Percentiles rank a stretch among this genome's conserved stretches.
Evolutionary conservation across 345 rosid genomes (phyloP).

Genomic region (Leavenworthia alabamica): DNA sequence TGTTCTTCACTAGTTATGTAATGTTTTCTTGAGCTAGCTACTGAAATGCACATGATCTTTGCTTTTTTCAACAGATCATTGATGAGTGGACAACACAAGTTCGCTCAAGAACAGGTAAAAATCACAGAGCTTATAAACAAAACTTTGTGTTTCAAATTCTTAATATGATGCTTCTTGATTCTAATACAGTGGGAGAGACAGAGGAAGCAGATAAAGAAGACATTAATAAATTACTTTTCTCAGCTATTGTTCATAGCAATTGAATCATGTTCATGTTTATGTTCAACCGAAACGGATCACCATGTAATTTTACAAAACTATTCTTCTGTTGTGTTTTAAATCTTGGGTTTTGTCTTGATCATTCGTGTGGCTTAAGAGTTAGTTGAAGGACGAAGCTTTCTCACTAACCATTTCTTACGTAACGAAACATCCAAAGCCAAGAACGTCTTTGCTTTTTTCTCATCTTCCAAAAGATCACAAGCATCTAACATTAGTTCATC

Average conservation of each 20-base stretch:
- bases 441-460: constrained; percentile 69
- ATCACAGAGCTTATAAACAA: not conserved
- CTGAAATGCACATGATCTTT: constrained; percentile 5
- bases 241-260: constrained; percentile 55
- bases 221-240: constrained; percentile 68
- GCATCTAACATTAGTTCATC: constrained; percentile 74
- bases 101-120: constrained; percentile 57
- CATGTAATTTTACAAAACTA: constrained; percentile 7
- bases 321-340: not conserved
- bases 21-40: constrained; percentile 42
- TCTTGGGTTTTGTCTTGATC: not conserved
- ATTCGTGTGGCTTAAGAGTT: not conserved
- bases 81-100: constrained; percentile 87
- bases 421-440: constrained; percentile 54
- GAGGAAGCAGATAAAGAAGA: constrained; percentile 50
- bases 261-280: constrained; percentile 19
- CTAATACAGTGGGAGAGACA: constrained; percentile 46
- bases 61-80: constrained; percentile 43
- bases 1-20: not conserved
- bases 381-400: constrained; percentile 53
- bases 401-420: constrained; percentile 67
- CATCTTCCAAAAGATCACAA: constrained; percentile 78
- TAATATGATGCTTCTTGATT: not conserved
- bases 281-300: not conserved
- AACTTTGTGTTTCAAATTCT: not conserved